Percentiles rank a stretch among this genome's conserved stretches.
Conservation (phyloP, 306 rosid genomes). For the Begonia loranthoides region DNA sequence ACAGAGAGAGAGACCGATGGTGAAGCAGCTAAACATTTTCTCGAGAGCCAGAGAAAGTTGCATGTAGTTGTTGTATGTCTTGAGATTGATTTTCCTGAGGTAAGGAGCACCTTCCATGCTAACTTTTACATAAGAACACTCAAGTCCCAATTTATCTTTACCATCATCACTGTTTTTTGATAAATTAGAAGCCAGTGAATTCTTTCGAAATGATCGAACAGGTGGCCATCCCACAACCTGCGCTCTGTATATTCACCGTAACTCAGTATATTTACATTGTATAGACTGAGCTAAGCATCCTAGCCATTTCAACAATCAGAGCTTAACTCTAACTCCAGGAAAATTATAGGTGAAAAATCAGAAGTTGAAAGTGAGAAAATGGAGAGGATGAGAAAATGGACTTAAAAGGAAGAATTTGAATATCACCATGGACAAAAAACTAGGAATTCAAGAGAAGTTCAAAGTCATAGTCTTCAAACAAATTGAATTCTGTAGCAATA, state of each 20-base stretch:
- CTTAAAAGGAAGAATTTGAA: background rate
- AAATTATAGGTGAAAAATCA: background rate
- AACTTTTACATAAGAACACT: constrained; percentile 75
- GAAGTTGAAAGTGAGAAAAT: background rate
- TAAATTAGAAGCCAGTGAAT: constrained; percentile 56
- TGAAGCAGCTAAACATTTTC: constrained; percentile 93
- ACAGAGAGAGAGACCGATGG: constrained; percentile 44
- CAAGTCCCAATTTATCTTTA: constrained; percentile 44
- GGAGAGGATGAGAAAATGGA: background rate
- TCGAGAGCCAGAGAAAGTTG: constrained; percentile 82
- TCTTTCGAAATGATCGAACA: constrained; percentile 82
- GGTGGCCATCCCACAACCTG: constrained; percentile 99
- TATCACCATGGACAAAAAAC: no score
- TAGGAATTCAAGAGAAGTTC: no score
- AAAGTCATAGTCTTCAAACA: no score
- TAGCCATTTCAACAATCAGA: no score
- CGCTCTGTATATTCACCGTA: constrained; percentile 34
- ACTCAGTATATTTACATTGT: no score
- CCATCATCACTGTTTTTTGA: constrained; percentile 48
- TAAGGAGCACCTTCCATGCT: constrained; percentile 99
- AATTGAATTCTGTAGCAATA: no score
- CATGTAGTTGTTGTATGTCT: constrained; percentile 46
- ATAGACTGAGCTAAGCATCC: no score
- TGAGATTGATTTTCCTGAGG: constrained; percentile 83
- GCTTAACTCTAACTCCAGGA: no score